A percentile compares a stretch with the other conserved stretches of the same genome.
These are phyloP conservation scores for Solanum infundibuliforme DNA, from an alignment of 257 asterid species.

Conservation along the genomic window DNA sequence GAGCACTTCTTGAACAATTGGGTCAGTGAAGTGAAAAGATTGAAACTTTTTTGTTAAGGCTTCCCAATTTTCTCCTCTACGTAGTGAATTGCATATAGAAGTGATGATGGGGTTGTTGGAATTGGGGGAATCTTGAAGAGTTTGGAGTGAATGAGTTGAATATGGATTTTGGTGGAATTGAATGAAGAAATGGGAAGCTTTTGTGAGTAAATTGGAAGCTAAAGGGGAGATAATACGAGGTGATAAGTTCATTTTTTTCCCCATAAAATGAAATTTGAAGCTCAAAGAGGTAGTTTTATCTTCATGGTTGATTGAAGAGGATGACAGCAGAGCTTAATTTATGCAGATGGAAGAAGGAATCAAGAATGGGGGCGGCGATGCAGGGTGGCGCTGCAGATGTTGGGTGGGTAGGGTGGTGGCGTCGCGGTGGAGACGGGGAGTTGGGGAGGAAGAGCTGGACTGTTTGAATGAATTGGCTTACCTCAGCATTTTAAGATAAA, in stretches of 20 bases:
- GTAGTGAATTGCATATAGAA: conserved; percentile 37
- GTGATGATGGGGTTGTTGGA: conserved; percentile 3
- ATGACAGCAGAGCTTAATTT: background rate
- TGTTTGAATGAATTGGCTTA: background rate
- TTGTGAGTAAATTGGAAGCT: background rate
- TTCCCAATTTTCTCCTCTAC: conserved; percentile 42
- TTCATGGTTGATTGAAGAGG: background rate
- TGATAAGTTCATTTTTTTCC: background rate
- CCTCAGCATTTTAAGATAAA: background rate
- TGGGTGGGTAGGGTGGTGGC: background rate
- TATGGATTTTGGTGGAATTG: background rate
- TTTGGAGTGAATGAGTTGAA: background rate
- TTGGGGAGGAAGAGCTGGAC: background rate
- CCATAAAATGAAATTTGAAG: background rate
- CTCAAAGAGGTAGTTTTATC: background rate
- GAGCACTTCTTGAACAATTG: conserved; percentile 34
- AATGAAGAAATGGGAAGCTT: background rate
- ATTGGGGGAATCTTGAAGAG: background rate
- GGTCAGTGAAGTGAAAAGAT: conserved; percentile 26
- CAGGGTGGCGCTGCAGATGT: background rate
- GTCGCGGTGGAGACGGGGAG: background rate
- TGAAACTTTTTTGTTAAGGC: conserved; percentile 28
- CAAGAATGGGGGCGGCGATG: background rate
- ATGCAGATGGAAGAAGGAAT: background rate
- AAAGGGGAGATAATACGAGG: background rate